phyloP scores from a whole-genome alignment of 768 basidiomycete species.

The Suillus decipiens region DNA sequence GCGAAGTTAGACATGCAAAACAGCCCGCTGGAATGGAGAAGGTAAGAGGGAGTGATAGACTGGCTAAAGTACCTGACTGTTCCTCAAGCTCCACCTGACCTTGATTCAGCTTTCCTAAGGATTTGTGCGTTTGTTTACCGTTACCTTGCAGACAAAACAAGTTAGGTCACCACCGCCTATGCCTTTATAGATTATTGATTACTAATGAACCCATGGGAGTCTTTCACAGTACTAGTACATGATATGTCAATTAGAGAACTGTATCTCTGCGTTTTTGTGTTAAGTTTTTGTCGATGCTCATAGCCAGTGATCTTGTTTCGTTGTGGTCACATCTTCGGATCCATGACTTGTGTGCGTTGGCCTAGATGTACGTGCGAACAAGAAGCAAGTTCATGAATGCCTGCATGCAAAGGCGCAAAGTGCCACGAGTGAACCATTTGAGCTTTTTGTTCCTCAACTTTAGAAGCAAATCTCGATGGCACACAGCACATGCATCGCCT shows the following conservation, averaged over 20 bases:
- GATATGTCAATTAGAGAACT: not conserved
- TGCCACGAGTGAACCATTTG: conserved; percentile 1
- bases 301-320: not conserved
- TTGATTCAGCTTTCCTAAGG: not conserved
- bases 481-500: conserved; percentile 11
- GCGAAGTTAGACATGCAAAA: not conserved
- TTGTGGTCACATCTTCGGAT: conserved; percentile 8
- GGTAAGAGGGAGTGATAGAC: not conserved
- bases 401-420: conserved; percentile 6
- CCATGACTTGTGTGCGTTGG: not conserved
- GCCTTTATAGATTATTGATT: conserved; percentile 1
- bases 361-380: conserved; percentile 4
- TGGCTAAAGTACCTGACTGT: not conserved
- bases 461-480: conserved; percentile 2
- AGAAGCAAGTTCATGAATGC: conserved; percentile 2
- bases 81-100: not conserved
- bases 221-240: not conserved
- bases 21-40: not conserved
- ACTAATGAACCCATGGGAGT: not conserved
- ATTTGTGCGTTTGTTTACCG: not conserved
- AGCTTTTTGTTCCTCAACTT: not conserved
- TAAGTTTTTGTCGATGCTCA: conserved; percentile 1
- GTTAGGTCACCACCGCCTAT: not conserved
- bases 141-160: conserved; percentile 3
- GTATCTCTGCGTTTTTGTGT: not conserved